Evolutionary conservation across 495 filamentous ascomycete species (phyloP).

Genomic region (Penicillium roqueforti): DNA sequence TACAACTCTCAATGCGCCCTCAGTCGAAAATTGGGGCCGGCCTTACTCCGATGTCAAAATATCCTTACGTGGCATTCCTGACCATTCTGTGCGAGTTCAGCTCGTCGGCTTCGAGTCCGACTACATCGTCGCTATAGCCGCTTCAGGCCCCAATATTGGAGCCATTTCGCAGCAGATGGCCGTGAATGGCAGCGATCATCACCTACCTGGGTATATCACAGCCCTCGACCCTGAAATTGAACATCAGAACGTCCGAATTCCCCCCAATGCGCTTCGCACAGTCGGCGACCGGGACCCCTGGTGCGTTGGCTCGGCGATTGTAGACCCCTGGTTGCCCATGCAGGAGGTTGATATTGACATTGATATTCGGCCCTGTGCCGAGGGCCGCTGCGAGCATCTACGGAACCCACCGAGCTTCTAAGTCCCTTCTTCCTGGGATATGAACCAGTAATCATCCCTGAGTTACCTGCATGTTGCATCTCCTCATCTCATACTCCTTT

Average conservation of each 20-base stretch:
- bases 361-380: conserved; percentile 25
- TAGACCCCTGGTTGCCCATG: conserved; percentile 26
- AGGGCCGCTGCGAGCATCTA: conserved; percentile 21
- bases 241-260: conserved; percentile 9
- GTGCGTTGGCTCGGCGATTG: conserved; percentile 8
- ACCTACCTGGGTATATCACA: conserved; percentile 5
- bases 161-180: conserved; percentile 2
- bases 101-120: conserved; percentile 57
- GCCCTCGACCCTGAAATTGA: neutral
- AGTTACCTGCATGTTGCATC: neutral
- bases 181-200: conserved; percentile 7
- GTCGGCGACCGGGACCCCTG: conserved; percentile 23
- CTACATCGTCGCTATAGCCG: conserved; percentile 59
- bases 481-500: neutral
- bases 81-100: conserved; percentile 56
- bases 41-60: conserved; percentile 50
- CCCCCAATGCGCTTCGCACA: conserved; percentile 9
- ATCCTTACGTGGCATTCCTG: conserved; percentile 42
- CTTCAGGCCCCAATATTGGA: conserved; percentile 32
- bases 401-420: neutral
- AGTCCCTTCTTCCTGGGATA: neutral
- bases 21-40: conserved; percentile 42
- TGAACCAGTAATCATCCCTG: neutral
- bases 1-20: conserved; percentile 24
- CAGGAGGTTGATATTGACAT: conserved; percentile 27